These are phyloP conservation scores for Annulohypoxylon stygium DNA, from an alignment of 495 filamentous ascomycete species.

Conservation along the genomic window DNA sequence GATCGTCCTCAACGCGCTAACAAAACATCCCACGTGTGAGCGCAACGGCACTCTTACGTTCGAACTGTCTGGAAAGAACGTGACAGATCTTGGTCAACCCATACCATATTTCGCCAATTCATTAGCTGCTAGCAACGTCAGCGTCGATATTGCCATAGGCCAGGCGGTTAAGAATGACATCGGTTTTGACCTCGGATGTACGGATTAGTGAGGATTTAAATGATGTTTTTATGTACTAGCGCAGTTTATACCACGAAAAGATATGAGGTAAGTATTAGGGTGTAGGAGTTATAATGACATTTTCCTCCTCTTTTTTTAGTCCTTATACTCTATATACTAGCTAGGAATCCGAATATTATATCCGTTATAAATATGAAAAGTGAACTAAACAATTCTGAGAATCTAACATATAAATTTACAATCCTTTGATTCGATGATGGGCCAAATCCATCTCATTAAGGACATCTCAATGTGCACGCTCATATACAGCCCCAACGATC, in stretches of 20 bases:
- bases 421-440: too few relatives aligned
- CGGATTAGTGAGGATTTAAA: conserved; percentile 1
- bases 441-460: too few relatives aligned
- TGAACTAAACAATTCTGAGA: too few relatives aligned
- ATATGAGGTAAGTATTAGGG: not conserved
- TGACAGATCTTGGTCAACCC: conserved; percentile 68
- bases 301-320: not conserved
- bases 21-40: conserved; percentile 59
- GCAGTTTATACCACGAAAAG: not conserved
- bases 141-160: conserved; percentile 54
- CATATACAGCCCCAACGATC: conserved; percentile 12
- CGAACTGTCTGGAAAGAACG: conserved; percentile 68
- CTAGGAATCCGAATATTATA: too few relatives aligned
- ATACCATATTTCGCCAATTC: conserved; percentile 72
- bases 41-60: conserved; percentile 69
- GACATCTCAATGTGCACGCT: not conserved
- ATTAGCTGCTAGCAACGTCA: conserved; percentile 53
- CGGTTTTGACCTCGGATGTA: conserved; percentile 13
- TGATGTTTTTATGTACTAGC: not conserved
- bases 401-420: too few relatives aligned
- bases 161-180: conserved; percentile 33
- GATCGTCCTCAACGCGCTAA: conserved; percentile 60
- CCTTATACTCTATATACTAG: too few relatives aligned
- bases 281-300: not conserved
- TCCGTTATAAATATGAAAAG: too few relatives aligned